Evolutionary conservation across 176 grass and related monocot species (phyloP).

Genomic region (Carex myosuroides): DNA sequence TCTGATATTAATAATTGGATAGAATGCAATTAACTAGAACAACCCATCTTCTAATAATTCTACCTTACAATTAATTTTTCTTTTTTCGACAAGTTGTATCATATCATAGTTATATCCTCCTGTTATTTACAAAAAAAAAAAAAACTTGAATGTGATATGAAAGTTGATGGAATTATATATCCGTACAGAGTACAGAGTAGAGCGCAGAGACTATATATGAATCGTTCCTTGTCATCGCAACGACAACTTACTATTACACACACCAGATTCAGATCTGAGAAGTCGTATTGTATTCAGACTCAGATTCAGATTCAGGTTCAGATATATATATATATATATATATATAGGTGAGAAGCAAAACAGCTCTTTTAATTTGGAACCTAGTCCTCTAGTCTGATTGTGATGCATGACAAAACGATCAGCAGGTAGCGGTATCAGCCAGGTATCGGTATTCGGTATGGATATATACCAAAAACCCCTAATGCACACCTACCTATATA

Average conservation of each 20-base stretch:
- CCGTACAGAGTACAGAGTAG: neutral
- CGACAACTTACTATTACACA: neutral
- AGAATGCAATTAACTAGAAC: too few relatives aligned
- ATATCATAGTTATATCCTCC: too few relatives aligned
- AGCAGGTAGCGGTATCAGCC: neutral
- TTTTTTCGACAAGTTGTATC: too few relatives aligned
- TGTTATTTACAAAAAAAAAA: too few relatives aligned
- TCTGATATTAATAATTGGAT: neutral
- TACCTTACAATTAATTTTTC: too few relatives aligned
- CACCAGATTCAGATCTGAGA: neutral
- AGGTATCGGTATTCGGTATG: constrained; percentile 17
- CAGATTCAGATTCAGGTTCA: too few relatives aligned
- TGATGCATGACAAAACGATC: constrained; percentile 34
- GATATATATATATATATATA: too few relatives aligned
- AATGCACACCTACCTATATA: neutral
- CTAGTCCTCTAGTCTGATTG: constrained; percentile 51
- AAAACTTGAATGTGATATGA: too few relatives aligned
- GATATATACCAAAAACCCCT: neutral
- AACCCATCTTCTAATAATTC: too few relatives aligned
- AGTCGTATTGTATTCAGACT: neutral
- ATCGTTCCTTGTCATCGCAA: neutral
- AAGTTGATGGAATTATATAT: neutral
- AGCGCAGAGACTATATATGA: neutral
- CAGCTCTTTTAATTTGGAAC: constrained; percentile 15
- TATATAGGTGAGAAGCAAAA: neutral